Evolutionary conservation across 2,329 filamentous ascomycete genomes (phyloP), one percentile per base, ranked within the genome.

Genomic region (Talaromyces sp.): DNA sequence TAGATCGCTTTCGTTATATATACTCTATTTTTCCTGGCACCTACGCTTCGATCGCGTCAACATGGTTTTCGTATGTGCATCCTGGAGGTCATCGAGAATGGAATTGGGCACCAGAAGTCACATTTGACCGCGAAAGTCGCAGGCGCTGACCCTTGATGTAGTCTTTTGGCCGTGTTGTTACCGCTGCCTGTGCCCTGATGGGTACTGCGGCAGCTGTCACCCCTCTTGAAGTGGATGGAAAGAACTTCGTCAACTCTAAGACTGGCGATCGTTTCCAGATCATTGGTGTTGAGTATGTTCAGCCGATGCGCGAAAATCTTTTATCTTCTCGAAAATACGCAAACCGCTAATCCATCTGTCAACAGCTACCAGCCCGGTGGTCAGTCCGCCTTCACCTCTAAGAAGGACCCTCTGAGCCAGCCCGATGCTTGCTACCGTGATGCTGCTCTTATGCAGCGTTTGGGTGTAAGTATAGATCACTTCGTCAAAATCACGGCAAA

Each of bases 301-400:
- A 17, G 1, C 13, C 27, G 11, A 11, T 22, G 11, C 4, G 32
- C 4, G 10, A n/a, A n/a, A n/a, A n/a, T n/a, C n/a, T n/a, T n/a
- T n/a, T n/a, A n/a, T n/a, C n/a, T n/a, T n/a, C n/a, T n/a, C n/a
- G n/a, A n/a, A n/a, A n/a, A n/a, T n/a, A n/a, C n/a, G n/a, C n/a
- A n/a, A 16, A 14, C 17, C 17, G 8, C 20, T 2, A 17, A 2
- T 20, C 17, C 3, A 11, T n/a, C 9, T 27, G 22, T 55, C 41
- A 53, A 58, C 62, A 81, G 79, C 61, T 85, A 85, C 69, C 84
- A 87, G 65, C 84, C 84, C 19, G 84, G 84, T 62, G 84, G 84
- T 57, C 78, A 83, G 51, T 78, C 76, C 48, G 83, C 77, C 51
- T 86, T 85, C 71, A 78, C 79, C 56, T 76, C 77, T 10, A 70